Conservation (phyloP, 2,329 filamentous ascomycete genomes). For the Botrytis tulipae region DNA sequence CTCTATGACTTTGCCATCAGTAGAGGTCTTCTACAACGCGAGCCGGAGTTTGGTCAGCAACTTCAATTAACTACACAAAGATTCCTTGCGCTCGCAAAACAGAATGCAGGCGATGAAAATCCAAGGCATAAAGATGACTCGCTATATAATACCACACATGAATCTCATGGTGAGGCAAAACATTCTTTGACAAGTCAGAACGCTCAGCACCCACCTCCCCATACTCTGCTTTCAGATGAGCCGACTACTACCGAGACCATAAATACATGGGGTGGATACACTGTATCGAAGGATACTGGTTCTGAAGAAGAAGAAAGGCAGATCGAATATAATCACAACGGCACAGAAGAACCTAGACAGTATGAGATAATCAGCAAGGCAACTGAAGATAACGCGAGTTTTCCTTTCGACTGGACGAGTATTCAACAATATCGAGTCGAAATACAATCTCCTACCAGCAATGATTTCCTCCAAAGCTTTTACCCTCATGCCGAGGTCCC, state of each 20-base stretch:
- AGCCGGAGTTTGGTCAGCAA: conserved; percentile 56
- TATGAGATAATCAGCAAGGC: conserved; percentile 53
- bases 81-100: conserved; percentile 56
- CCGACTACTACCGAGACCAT: not conserved
- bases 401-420: conserved; percentile 44
- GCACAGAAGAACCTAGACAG: conserved; percentile 26
- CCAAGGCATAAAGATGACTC: conserved; percentile 28
- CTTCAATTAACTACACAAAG: conserved; percentile 57
- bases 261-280: conserved; percentile 30
- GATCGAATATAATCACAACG: conserved; percentile 22
- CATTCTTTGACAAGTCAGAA: not conserved
- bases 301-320: conserved; percentile 27
- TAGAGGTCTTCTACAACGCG: conserved; percentile 55
- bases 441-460: conserved; percentile 32
- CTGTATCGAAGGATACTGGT: conserved; percentile 30
- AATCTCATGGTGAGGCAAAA: conserved; percentile 15
- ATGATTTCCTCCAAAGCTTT: conserved; percentile 33
- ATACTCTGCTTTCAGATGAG: conserved; percentile 9
- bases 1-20: conserved; percentile 62
- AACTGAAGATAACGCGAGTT: conserved; percentile 53
- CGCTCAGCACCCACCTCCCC: conserved; percentile 17
- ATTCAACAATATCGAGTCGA: conserved; percentile 35
- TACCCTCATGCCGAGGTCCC: conserved; percentile 41
- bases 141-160: conserved; percentile 24
- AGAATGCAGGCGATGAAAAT: conserved; percentile 44